A percentile compares a stretch with the other conserved stretches of the same genome.
Evolutionary conservation across 257 asterid genomes (phyloP).

Genomic region (Solanum dulcamara): DNA sequence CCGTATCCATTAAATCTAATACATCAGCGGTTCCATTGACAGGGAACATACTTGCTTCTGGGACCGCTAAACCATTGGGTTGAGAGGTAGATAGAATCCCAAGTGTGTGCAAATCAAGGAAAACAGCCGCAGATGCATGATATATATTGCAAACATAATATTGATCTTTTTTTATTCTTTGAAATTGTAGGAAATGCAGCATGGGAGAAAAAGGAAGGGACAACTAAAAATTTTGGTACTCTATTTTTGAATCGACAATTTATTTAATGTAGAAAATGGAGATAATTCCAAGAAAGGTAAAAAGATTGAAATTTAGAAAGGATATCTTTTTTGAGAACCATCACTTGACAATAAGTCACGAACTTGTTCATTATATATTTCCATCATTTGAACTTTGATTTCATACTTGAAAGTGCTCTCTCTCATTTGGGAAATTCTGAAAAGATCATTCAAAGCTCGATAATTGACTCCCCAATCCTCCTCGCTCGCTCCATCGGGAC

Average conservation of each 20-base stretch:
- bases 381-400: conserved; percentile 90
- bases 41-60: conserved; percentile 65
- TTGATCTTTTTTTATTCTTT: background rate
- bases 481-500: conserved; percentile 78
- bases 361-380: conserved; percentile 90
- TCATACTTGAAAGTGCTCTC: conserved; percentile 46
- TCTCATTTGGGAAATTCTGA: conserved; percentile 56
- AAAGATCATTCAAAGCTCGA: conserved; percentile 79
- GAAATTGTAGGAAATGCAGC: background rate
- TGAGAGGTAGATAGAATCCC: conserved; percentile 58
- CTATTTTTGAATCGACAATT: background rate
- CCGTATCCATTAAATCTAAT: conserved; percentile 63
- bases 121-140: conserved; percentile 5
- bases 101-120: conserved; percentile 82
- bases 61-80: conserved; percentile 79
- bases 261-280: background rate
- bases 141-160: background rate
- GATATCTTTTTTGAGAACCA: conserved; percentile 67
- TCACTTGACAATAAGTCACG: conserved; percentile 84
- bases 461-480: conserved; percentile 94
- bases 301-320: conserved; percentile 10
- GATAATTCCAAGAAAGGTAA: background rate
- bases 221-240: background rate
- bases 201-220: background rate
- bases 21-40: conserved; percentile 63